A percentile compares a stretch with the other conserved stretches of the same genome.
Evolutionary conservation across 768 basidiomycete genomes (phyloP).

Genomic region (Xerocomellus amylosporus): DNA sequence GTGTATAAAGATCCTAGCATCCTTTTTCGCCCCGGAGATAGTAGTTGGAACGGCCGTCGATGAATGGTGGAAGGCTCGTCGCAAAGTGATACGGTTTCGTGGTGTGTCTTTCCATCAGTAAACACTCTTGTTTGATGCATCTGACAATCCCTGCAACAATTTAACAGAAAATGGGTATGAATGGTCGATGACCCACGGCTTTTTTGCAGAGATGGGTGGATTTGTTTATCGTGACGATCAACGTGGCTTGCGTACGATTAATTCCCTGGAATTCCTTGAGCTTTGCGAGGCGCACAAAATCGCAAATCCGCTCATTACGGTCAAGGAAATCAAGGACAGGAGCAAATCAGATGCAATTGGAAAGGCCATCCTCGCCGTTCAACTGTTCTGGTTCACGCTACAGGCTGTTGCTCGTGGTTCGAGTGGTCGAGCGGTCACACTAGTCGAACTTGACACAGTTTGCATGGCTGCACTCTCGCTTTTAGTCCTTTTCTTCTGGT

Average conservation of each 20-base stretch:
- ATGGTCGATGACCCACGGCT: conserved; percentile 2
- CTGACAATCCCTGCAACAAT: background rate
- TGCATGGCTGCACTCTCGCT: background rate
- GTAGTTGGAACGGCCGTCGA: background rate
- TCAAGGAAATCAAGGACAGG: background rate
- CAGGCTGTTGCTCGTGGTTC: background rate
- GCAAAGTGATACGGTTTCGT: background rate
- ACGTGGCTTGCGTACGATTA: background rate
- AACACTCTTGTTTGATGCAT: background rate
- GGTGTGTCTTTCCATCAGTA: background rate
- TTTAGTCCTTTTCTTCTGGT: background rate
- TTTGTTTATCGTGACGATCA: background rate
- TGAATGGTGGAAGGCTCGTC: background rate
- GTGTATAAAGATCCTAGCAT: background rate
- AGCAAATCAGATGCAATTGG: background rate
- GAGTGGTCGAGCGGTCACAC: background rate
- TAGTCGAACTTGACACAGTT: conserved; percentile 1
- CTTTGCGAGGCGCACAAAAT: background rate
- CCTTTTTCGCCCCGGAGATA: background rate
- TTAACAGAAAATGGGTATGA: background rate
- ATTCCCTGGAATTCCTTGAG: background rate
- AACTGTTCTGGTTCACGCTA: background rate
- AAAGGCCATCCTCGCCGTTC: background rate
- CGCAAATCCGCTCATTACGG: background rate
- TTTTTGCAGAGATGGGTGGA: conserved; percentile 1